Base-by-base conservation (phyloP, 352 stramenopile genomes). In the Pythium brassicae region DNA sequence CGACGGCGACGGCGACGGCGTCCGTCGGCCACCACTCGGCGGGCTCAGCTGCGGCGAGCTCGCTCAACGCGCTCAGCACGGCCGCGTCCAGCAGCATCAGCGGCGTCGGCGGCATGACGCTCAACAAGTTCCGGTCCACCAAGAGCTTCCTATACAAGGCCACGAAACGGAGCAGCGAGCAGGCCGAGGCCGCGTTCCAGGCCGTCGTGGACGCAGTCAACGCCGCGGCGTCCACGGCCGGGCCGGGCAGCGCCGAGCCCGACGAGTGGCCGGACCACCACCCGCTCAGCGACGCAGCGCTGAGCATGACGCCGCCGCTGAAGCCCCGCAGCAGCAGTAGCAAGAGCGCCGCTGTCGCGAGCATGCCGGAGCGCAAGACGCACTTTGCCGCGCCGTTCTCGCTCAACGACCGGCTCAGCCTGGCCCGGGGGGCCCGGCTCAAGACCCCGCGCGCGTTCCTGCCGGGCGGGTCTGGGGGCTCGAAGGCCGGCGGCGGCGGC, bases 131-230 rank as follows among this genome's bases (percentile, higher is more conserved):
- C 32, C 78, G 78, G 0, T 55, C 70, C 42, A 89, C 81, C 14
- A 86, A 69, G 34, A 86, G 52, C 25, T 85, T 85, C 37, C 58
- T 92, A 20, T 92, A 92, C 46, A 80, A 78, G 48, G 81, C 81
- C 20, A 92, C 72, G 43, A 80, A 71, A 56, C 76, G 78, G 19
- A 92, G 78, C 47, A 59, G 69, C 10, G 82, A 81, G 53, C 75
- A 87, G 23, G 82, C 78, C 4, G 82, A 92, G 64, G 82, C 82
- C 37, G 82, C 79, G 2, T 79, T 92, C 55, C 79, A 87, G 43
- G 77, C 76, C 25, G 68, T 89, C 7, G 74, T 89, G 7, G 78
- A 87, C 35, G 77, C 71, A 19, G 81, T 83, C 4, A 73, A 77
- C 6, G 74, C 68, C 19, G 75, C 76, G 4, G 78, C 75, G 1